Base-by-base conservation (phyloP, 1,284 basidiomycete species). In the Tilletiopsis washingtonensis region DNA sequence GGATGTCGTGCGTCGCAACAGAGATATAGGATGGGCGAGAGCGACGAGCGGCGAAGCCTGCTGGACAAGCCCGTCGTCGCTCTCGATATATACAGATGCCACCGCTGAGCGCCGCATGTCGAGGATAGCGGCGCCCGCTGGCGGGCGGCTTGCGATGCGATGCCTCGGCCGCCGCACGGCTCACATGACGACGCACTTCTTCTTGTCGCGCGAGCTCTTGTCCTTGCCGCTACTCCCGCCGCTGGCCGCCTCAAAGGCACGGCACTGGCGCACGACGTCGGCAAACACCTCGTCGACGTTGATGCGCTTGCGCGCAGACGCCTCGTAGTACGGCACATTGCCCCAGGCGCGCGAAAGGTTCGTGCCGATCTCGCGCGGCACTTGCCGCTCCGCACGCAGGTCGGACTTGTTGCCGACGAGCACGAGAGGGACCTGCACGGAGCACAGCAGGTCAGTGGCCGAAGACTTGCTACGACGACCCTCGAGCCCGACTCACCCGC, bases 341-440 rank as follows among this genome's bases (percentile, higher is more conserved):
- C 67, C 67, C 64, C 64, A 69, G 3, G 62, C 62, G 29, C 56
- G 51, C 4, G 60, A 61, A 15, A 69, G 47, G 25, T 64, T 67
- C 3, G 62, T 63, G 6, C 67, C 67, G n/a, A 67, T 55, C 51
- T 69, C 64, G 12, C 63, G 52, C 2, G 64, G 63, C 32, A 67
- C 64, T 49, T 69, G 64, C 9, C 67, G 40, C 25, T 69, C 65
- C 3, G 55, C 41, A 3, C 53, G 36, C 26, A 67, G 50, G 49
- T 69, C 67, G 15, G 59, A 56, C 51, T 69, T 69, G 57, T 69
- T 69, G 6, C 64, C 67, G 1, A 69, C 67, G 25, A 69, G 46
- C 12, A 69, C 61, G 17, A 67, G 36, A 9, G 67, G 67, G 19
- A 67, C 57, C 43, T 47, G 38, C 21, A 49, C 11, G 15, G 7